Evolutionary conservation across 495 filamentous ascomycete species (phyloP).

Genomic region (Thermothielavioides terrestris): DNA sequence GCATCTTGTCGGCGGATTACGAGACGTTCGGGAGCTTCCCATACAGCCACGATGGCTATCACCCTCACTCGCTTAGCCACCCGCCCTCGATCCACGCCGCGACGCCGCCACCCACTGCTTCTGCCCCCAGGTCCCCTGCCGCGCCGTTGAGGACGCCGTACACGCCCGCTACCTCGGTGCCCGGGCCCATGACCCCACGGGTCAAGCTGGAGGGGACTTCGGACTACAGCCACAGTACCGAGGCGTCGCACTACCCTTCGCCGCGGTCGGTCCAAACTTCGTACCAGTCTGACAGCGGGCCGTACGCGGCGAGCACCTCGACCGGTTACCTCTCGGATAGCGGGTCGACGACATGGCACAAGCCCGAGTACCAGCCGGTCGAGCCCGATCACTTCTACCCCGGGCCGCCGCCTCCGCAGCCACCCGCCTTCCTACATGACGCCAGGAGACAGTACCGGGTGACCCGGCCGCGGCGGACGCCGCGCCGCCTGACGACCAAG

Average conservation of each 20-base stretch:
- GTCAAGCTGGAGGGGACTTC: conserved; percentile 43
- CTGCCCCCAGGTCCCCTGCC: conserved; percentile 37
- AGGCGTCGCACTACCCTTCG: conserved; percentile 41
- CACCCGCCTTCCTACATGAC: conserved; percentile 23
- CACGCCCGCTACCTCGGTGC: conserved; percentile 27
- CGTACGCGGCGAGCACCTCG: conserved; percentile 28
- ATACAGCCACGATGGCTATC: conserved; percentile 43
- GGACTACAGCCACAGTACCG: conserved; percentile 34
- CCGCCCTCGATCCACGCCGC: conserved; percentile 35
- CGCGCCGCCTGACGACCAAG: conserved; percentile 55
- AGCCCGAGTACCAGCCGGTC: conserved; percentile 36
- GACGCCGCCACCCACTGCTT: conserved; percentile 33
- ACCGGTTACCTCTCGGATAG: conserved; percentile 43
- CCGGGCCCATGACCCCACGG: conserved; percentile 31
- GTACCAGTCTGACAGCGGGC: conserved; percentile 29
- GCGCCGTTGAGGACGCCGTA: conserved; percentile 29
- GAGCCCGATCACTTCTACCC: conserved; percentile 37
- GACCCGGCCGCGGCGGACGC: conserved; percentile 34
- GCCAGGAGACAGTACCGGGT: conserved; percentile 30
- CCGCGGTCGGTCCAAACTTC: conserved; percentile 36
- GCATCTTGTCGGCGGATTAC: conserved; percentile 45
- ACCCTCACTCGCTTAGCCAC: conserved; percentile 35
- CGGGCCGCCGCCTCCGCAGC: conserved; percentile 17
- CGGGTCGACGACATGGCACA: conserved; percentile 40
- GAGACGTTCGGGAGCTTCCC: conserved; percentile 42